Evolutionary conservation across 805 yeast species (phyloP).

Genomic region (Wickerhamia fluorescens): DNA sequence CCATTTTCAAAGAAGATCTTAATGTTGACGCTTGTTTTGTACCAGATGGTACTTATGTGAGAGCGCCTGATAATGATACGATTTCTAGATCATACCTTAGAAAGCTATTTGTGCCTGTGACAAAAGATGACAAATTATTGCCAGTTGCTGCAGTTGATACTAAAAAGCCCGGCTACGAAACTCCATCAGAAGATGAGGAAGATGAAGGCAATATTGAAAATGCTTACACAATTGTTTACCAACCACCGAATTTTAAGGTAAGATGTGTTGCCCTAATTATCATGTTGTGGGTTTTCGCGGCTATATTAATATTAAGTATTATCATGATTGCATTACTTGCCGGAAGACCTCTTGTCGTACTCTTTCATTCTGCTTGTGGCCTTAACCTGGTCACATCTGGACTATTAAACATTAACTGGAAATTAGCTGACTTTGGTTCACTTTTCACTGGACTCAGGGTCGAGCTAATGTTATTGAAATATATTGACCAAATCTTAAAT

Average conservation of each 20-base stretch:
- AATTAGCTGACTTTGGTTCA: conserved; percentile 14
- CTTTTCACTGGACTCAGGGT: conserved; percentile 13
- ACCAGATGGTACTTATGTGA: conserved; percentile 73
- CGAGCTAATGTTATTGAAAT: conserved; percentile 7
- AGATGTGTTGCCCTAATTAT: conserved; percentile 47
- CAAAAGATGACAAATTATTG: conserved; percentile 64
- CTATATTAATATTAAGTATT: conserved; percentile 18
- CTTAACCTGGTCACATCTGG: background rate
- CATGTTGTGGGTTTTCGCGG: conserved; percentile 42
- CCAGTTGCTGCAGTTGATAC: conserved; percentile 12
- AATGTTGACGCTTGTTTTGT: conserved; percentile 51
- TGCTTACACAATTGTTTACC: conserved; percentile 69
- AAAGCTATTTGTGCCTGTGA: conserved; percentile 73
- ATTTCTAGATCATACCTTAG: conserved; percentile 59
- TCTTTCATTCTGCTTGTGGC: background rate
- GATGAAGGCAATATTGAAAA: conserved; percentile 30
- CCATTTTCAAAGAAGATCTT: conserved; percentile 36
- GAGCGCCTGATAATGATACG: conserved; percentile 84
- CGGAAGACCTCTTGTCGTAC: conserved; percentile 17
- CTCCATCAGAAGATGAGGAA: conserved; percentile 38
- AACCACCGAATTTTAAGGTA: conserved; percentile 69
- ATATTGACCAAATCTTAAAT: conserved; percentile 1
- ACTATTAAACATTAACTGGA: conserved; percentile 10
- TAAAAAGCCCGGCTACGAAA: conserved; percentile 14
- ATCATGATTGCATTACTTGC: conserved; percentile 16